These are phyloP conservation scores for Endogone sp. DNA, from an alignment of 192 early-diverging fungal species.

Conservation along the genomic window DNA sequence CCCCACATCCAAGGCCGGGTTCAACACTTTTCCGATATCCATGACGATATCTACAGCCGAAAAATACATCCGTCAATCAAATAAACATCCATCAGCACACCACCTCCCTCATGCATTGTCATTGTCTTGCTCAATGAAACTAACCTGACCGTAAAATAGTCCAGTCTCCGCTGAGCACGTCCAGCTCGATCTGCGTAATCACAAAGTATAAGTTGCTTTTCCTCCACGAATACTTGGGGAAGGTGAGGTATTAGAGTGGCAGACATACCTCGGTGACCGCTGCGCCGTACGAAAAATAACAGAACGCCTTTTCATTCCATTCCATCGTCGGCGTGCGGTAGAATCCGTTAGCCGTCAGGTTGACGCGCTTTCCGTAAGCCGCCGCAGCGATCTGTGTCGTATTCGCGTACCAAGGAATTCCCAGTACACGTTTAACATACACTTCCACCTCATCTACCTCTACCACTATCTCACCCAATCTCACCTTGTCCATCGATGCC, in stretches of 20 bases:
- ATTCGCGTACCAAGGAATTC: too few relatives aligned
- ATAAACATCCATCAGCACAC: neutral
- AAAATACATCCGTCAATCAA: neutral
- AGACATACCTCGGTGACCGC: constrained; percentile 44
- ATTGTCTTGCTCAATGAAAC: too few relatives aligned
- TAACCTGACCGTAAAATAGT: constrained; percentile 50
- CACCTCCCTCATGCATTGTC: neutral
- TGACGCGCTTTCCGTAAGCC: constrained; percentile 77
- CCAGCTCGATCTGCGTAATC: constrained; percentile 81
- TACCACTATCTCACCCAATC: too few relatives aligned
- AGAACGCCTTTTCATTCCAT: neutral
- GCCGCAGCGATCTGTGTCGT: constrained; percentile 18
- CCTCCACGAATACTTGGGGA: too few relatives aligned
- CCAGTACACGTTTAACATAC: too few relatives aligned
- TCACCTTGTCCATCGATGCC: constrained; percentile 49
- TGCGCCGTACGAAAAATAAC: neutral
- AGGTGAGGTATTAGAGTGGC: too few relatives aligned
- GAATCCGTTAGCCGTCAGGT: constrained; percentile 80
- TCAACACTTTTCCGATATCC: constrained; percentile 83
- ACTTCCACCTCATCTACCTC: too few relatives aligned
- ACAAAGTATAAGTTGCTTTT: too few relatives aligned
- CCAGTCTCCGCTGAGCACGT: constrained; percentile 79
- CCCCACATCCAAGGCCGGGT: constrained; percentile 85
- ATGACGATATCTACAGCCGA: constrained; percentile 62
- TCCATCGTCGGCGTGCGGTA: constrained; percentile 60